Conservation (phyloP, 1,284 basidiomycete genomes). For the Thelephora terrestris region DNA sequence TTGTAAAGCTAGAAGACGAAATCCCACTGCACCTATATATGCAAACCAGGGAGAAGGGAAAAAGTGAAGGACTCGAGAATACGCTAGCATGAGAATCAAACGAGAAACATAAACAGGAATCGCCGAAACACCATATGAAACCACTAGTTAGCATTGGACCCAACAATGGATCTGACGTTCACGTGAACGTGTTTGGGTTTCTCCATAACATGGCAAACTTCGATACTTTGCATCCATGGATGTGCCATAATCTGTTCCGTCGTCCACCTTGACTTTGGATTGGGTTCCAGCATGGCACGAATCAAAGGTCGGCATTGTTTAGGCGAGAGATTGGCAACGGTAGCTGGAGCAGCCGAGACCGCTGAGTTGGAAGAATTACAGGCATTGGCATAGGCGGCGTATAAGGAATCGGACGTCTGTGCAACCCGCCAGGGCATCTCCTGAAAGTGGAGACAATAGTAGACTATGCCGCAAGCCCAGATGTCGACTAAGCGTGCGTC, state of each 20-base stretch:
- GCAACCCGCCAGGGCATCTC: slow-evolving; percentile 97
- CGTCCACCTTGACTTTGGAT: slow-evolving; percentile 70
- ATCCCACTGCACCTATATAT: no score
- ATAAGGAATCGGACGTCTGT: slow-evolving; percentile 76
- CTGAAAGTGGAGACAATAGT: slow-evolving; percentile 97
- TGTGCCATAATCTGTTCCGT: slow-evolving; percentile 84
- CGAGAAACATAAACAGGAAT: no score
- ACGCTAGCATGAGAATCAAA: no score
- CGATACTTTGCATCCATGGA: slow-evolving; percentile 73
- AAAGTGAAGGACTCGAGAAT: no score
- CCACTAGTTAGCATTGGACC: no score
- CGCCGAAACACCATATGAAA: no score
- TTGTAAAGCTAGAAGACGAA: no score
- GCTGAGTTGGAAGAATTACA: slow-evolving; percentile 33
- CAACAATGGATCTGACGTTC: no score
- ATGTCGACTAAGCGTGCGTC: slow-evolving; percentile 96
- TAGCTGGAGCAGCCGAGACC: slow-evolving; percentile 48
- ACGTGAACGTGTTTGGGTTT: slow-evolving; percentile 57
- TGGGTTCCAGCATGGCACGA: slow-evolving; percentile 93
- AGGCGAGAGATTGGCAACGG: slow-evolving; percentile 84
- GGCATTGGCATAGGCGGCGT: slow-evolving; percentile 71
- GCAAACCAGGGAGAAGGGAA: no score
- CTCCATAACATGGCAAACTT: slow-evolving; percentile 57
- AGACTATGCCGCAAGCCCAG: slow-evolving; percentile 95
- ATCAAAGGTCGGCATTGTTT: slow-evolving; percentile 79